These are phyloP conservation scores for Pseudonitzschia delicatissima DNA, from an alignment of 108 stramenopile genomes.

Conservation along the genomic window DNA sequence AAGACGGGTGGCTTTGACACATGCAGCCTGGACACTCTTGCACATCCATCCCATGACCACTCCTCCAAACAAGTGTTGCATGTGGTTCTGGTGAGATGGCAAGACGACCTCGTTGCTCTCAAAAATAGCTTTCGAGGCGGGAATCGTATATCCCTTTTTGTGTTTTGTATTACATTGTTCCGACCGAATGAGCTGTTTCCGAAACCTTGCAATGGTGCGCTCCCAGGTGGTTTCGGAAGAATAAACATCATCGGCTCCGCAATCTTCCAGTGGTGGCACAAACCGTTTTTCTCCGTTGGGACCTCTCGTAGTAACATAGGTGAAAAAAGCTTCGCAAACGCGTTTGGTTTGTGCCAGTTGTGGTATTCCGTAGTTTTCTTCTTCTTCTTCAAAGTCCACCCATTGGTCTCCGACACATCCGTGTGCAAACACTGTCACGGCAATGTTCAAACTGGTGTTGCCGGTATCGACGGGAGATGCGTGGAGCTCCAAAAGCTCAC, in stretches of 20 bases:
- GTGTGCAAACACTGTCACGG: constrained; percentile 2
- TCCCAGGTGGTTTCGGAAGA: constrained; percentile 7
- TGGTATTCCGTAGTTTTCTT: not conserved
- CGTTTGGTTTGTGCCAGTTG: not conserved
- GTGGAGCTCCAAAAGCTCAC: constrained; percentile 23
- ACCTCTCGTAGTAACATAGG: constrained; percentile 17
- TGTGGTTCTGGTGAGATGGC: constrained; percentile 28
- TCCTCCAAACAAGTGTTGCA: constrained; percentile 32
- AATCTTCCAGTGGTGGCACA: constrained; percentile 7
- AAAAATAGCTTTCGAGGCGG: not conserved
- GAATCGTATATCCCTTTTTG: not conserved
- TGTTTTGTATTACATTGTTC: not conserved
- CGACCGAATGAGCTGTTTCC: constrained; percentile 4
- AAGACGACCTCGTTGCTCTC: constrained; percentile 29
- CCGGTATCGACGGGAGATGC: constrained; percentile 10
- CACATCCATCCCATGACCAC: constrained; percentile 35
- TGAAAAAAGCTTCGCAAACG: constrained; percentile 20
- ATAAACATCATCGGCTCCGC: not conserved
- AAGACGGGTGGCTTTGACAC: constrained; percentile 10
- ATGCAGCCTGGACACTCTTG: constrained; percentile 11
- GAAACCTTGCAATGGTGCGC: constrained; percentile 6
- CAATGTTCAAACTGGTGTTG: constrained; percentile 15
- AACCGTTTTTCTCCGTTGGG: constrained; percentile 23
- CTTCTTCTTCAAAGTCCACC: not conserved
- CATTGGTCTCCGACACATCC: not conserved